A percentile compares a stretch with the other conserved stretches of the same genome.
Conservation (phyloP, 352 stramenopile genomes). For the Globisporangium solare region DNA sequence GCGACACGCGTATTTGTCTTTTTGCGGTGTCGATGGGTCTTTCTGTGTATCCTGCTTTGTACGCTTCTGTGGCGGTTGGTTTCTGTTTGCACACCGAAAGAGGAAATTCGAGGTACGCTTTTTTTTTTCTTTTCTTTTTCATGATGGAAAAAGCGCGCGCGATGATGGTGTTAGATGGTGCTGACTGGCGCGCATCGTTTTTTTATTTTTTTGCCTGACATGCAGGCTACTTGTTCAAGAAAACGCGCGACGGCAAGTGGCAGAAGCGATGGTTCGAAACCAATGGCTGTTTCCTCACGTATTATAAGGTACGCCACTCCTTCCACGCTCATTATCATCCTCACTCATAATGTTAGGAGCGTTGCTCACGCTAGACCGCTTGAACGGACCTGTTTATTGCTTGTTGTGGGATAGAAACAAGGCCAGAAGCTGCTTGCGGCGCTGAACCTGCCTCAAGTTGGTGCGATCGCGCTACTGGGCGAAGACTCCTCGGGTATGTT, state of each 20-base stretch:
- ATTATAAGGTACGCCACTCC: conserved; percentile 91
- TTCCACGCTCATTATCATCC: background rate
- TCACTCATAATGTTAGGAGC: too few species aligned
- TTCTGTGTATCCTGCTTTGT: background rate
- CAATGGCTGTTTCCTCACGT: conserved; percentile 97
- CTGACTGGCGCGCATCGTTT: background rate
- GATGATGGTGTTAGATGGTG: background rate
- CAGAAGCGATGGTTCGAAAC: conserved; percentile 99
- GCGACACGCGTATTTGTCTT: background rate
- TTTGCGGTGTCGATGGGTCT: background rate
- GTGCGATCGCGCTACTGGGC: conserved; percentile 64
- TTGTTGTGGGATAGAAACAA: conserved; percentile 66
- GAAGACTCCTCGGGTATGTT: conserved; percentile 60
- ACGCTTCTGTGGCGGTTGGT: background rate
- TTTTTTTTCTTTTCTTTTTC: too few species aligned
- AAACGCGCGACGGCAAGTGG: conserved; percentile 93
- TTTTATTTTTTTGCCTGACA: too few species aligned
- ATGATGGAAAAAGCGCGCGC: too few species aligned
- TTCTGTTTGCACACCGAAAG: conserved; percentile 6
- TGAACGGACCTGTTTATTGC: background rate
- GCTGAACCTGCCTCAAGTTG: conserved; percentile 91
- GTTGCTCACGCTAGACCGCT: too few species aligned
- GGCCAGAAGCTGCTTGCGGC: conserved; percentile 92
- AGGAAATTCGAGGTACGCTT: conserved; percentile 56
- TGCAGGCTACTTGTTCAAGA: conserved; percentile 91